Base-by-base conservation (phyloP, 2,329 filamentous ascomycete genomes). In the Ceratocystis harringtonii region DNA sequence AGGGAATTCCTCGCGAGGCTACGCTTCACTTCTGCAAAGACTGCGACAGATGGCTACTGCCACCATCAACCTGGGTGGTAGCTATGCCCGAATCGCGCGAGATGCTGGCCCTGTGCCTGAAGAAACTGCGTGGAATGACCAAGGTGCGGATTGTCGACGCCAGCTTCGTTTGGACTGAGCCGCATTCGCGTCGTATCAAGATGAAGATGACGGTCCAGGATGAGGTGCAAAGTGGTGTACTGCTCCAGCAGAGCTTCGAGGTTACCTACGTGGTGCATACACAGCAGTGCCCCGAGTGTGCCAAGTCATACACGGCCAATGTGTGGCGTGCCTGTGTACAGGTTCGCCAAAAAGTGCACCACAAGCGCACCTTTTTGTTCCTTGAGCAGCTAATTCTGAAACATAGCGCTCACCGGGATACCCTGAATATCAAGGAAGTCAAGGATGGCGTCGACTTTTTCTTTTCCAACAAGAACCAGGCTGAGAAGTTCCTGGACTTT, bases 341-440 rank as follows among this genome's bases (percentile, higher is more conserved):
- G 78, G 90, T 99, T 65, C 86, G 94, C 69, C 94, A 99, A 75
- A 96, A 97, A 78, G 94, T 99, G 48, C 84, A 89, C 4, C 94
- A 99, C 78, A 99, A 97, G 84, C 82, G 94, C 71, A 83, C 81
- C 0, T 83, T 84, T 70, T 71, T 84, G 58, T 81, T 79, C 73
- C 84, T 97, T 44, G 94, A 97, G 76, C 92, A 99, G 79, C 81
- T 97, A 66, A 95, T 99, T 71, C 80, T 99, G 71, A 97, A 96
- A 79, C 91, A 97, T 74, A 84, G 84, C 65, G 94, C 92, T 3
- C 92, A 96, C 75, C 84, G 85, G 69, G 92, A 99, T 70, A 94
- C 92, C 0, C 92, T 96, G 76, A 99, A 97, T 75, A 99, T 99
- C 77, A 96, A 95, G 74, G 94, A 99, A 77, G 89, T 90, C 32